Percentiles rank a stretch among this genome's conserved stretches.
Evolutionary conservation across 495 filamentous ascomycete genomes (phyloP).

Genomic region (Barbatosphaeria neglecta): DNA sequence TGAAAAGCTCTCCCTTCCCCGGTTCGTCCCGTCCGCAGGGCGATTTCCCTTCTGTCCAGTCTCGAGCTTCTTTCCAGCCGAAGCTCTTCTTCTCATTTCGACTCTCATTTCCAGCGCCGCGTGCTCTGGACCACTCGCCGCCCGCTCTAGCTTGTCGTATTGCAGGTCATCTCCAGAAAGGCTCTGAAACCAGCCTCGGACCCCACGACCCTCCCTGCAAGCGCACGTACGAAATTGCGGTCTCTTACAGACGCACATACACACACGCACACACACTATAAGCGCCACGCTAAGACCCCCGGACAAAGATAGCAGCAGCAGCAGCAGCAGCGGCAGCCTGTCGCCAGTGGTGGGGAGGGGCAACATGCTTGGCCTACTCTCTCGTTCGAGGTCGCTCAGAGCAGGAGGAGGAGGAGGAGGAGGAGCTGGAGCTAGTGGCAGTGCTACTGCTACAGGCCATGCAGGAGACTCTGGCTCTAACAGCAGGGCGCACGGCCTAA

Average conservation of each 20-base stretch:
- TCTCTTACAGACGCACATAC: not conserved
- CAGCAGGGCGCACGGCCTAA: constrained; percentile 26
- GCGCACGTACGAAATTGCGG: not conserved
- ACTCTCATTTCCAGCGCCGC: constrained; percentile 3
- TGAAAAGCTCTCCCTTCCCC: not conserved
- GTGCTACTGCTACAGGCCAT: not conserved
- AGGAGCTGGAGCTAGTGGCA: too few relatives aligned
- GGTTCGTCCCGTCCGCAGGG: constrained; percentile 2
- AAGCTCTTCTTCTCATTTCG: constrained; percentile 9
- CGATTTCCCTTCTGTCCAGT: constrained; percentile 5
- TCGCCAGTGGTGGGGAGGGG: not conserved
- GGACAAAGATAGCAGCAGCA: not conserved
- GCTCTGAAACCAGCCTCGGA: not conserved
- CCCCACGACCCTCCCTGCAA: not conserved
- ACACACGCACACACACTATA: too few relatives aligned
- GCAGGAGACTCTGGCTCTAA: constrained; percentile 14
- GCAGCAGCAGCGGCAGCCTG: not conserved
- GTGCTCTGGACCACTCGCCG: not conserved
- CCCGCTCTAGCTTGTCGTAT: not conserved
- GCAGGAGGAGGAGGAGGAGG: not conserved
- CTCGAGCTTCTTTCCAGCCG: constrained; percentile 4
- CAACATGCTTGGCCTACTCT: constrained; percentile 20
- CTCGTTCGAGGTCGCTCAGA: constrained; percentile 12
- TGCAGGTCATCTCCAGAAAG: not conserved
- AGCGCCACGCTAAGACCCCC: not conserved